A percentile compares a stretch with the other conserved stretches of the same genome.
Evolutionary conservation across 2,329 filamentous ascomycete genomes (phyloP).

Genomic region (Botrytis fabae): DNA sequence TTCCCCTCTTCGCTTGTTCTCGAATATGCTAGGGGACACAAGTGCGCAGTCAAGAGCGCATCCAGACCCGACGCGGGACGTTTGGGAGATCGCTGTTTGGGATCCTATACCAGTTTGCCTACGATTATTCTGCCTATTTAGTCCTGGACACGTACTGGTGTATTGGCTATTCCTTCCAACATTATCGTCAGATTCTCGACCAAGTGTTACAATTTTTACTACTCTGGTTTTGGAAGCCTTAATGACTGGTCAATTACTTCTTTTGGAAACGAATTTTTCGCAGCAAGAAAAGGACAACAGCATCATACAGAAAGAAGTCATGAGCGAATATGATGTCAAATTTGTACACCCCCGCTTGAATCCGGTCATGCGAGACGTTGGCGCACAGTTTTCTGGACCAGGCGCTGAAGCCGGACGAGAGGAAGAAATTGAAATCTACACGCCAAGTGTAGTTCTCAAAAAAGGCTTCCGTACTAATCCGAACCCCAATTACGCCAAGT

Average conservation of each 20-base stretch:
- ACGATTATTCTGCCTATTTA: constrained; percentile 85
- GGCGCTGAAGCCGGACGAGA: constrained; percentile 36
- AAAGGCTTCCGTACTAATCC: constrained; percentile 78
- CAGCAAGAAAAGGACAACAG: constrained; percentile 84
- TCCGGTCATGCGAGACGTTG: constrained; percentile 73
- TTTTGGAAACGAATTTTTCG: constrained; percentile 71
- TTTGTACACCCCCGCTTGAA: constrained; percentile 90
- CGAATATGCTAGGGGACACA: constrained; percentile 64
- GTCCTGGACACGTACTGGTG: constrained; percentile 86
- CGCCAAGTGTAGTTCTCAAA: constrained; percentile 63
- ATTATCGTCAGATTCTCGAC: constrained; percentile 70
- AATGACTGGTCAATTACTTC: constrained; percentile 73
- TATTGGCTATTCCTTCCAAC: constrained; percentile 88
- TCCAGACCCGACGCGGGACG: constrained; percentile 77
- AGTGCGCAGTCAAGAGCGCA: constrained; percentile 82
- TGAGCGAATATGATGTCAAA: constrained; percentile 95
- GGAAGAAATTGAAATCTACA: constrained; percentile 58
- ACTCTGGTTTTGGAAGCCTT: constrained; percentile 74
- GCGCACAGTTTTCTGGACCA: constrained; percentile 66
- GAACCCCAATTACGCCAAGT: constrained; percentile 75
- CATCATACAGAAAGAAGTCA: constrained; percentile 85
- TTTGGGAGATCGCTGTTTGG: constrained; percentile 95
- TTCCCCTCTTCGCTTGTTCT: constrained; percentile 76
- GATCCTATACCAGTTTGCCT: constrained; percentile 85
- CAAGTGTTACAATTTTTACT: constrained; percentile 82